A percentile compares a stretch with the other conserved stretches of the same genome.
These are phyloP conservation scores for Cryptococcus sp. DNA, from an alignment of 1,284 basidiomycete species.

Conservation along the genomic window DNA sequence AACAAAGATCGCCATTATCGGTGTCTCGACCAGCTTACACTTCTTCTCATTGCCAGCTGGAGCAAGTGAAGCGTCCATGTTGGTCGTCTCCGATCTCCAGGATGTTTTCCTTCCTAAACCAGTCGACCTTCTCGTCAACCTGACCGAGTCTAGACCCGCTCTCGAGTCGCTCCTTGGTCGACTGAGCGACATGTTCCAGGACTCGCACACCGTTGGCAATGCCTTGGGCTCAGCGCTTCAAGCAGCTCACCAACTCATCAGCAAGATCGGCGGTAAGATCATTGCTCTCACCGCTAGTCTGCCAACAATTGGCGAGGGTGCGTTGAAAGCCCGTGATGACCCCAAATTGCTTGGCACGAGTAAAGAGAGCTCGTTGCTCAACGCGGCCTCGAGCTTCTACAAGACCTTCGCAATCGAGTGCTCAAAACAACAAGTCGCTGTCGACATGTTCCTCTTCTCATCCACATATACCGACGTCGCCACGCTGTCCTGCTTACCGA, in stretches of 20 bases:
- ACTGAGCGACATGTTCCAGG: conserved; percentile 95
- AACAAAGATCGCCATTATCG: conserved; percentile 91
- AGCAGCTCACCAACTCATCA: conserved; percentile 92
- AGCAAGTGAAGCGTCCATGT: conserved; percentile 83
- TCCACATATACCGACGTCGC: conserved; percentile 94
- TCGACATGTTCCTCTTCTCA: conserved; percentile 99
- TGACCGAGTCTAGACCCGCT: conserved; percentile 78
- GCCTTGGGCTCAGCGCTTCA: conserved; percentile 95
- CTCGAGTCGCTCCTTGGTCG: conserved; percentile 80
- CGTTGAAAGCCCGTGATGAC: conserved; percentile 95
- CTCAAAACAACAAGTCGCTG: conserved; percentile 93
- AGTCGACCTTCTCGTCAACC: conserved; percentile 89
- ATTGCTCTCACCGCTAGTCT: conserved; percentile 84
- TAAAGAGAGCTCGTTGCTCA: conserved; percentile 87
- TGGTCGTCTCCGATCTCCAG: conserved; percentile 94
- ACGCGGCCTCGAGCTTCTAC: conserved; percentile 91
- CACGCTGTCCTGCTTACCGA: conserved; percentile 74
- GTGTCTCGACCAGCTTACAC: conserved; percentile 89
- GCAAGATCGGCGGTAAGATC: conserved; percentile 94
- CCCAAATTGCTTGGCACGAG: conserved; percentile 92
- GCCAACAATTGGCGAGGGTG: conserved; percentile 85
- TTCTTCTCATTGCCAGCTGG: conserved; percentile 91
- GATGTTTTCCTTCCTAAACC: conserved; percentile 98
- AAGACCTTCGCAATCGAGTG: conserved; percentile 99
- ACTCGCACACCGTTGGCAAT: conserved; percentile 85